These are phyloP conservation scores for Tausonia pullulans DNA, from an alignment of 1,284 basidiomycete genomes.

Conservation along the genomic window DNA sequence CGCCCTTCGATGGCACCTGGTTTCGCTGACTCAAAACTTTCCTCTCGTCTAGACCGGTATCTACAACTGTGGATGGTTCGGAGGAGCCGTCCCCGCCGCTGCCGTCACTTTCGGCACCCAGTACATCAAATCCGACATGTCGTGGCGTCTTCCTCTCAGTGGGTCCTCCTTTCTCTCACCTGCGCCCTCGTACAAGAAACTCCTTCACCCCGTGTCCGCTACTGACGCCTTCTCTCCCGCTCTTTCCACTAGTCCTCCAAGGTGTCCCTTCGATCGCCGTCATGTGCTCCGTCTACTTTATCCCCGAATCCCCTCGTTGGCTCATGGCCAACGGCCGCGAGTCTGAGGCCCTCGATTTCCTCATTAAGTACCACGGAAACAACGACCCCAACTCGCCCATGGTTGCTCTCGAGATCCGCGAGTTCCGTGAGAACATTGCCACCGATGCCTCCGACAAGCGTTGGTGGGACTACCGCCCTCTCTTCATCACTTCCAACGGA, in stretches of 20 bases:
- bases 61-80: constrained; percentile 15
- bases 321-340: constrained; percentile 29
- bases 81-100: constrained; percentile 8
- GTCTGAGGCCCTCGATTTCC: constrained; percentile 27
- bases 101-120: constrained; percentile 27
- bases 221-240: too few relatives aligned
- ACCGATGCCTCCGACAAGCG: constrained; percentile 50
- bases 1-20: neutral
- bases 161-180: too few relatives aligned
- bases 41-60: neutral
- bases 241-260: constrained; percentile 19
- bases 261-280: constrained; percentile 20
- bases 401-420: constrained; percentile 46
- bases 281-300: constrained; percentile 20
- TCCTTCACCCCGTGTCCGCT: too few relatives aligned
- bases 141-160: constrained; percentile 28
- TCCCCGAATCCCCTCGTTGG: constrained; percentile 34
- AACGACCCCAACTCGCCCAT: constrained; percentile 25
- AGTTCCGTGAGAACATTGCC: constrained; percentile 46
- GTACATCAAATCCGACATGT: constrained; percentile 26
- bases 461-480: constrained; percentile 41
- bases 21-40: neutral
- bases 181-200: too few relatives aligned
- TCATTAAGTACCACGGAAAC: constrained; percentile 28
- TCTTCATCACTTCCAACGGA: constrained; percentile 19